Percentiles rank a stretch among this genome's conserved stretches.
These are phyloP conservation scores for Pholiota microspora DNA, from an alignment of 768 basidiomycete species.

Conservation along the genomic window DNA sequence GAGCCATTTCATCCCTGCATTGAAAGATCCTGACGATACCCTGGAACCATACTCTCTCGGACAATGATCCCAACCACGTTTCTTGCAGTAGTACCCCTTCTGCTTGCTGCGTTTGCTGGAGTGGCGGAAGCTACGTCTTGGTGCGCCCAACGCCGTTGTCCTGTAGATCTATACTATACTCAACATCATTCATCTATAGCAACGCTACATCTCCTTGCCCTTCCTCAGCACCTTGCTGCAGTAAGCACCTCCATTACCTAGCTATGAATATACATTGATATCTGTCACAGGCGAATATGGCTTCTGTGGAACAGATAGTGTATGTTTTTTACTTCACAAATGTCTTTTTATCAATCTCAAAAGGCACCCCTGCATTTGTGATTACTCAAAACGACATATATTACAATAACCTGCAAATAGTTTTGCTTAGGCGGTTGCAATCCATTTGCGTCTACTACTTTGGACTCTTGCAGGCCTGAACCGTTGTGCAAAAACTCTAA, in stretches of 20 bases:
- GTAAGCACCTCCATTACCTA: slow-evolving; percentile 28
- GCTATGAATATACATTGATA: background rate
- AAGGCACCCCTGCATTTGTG: background rate
- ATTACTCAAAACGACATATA: background rate
- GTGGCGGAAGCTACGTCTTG: slow-evolving; percentile 22
- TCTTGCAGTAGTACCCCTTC: slow-evolving; percentile 15
- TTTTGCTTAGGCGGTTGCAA: slow-evolving; percentile 90
- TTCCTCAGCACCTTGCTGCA: slow-evolving; percentile 48
- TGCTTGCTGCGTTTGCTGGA: slow-evolving; percentile 22
- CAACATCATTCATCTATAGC: slow-evolving; percentile 22
- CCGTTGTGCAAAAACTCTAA: slow-evolving; percentile 68
- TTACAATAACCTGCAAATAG: slow-evolving; percentile 27
- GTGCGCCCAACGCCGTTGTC: slow-evolving; percentile 9
- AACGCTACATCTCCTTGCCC: slow-evolving; percentile 45
- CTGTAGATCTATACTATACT: background rate
- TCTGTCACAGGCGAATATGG: slow-evolving; percentile 48
- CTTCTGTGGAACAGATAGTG: slow-evolving; percentile 46
- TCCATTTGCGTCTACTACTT: slow-evolving; percentile 62
- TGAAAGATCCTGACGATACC: background rate
- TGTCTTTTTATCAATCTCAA: background rate
- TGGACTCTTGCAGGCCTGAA: slow-evolving; percentile 66
- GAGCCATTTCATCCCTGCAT: background rate
- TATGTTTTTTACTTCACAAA: slow-evolving; percentile 24
- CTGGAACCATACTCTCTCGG: background rate
- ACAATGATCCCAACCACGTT: slow-evolving; percentile 16